Conservation (phyloP, 805 yeast genomes). For the Candida nitratophila region DNA sequence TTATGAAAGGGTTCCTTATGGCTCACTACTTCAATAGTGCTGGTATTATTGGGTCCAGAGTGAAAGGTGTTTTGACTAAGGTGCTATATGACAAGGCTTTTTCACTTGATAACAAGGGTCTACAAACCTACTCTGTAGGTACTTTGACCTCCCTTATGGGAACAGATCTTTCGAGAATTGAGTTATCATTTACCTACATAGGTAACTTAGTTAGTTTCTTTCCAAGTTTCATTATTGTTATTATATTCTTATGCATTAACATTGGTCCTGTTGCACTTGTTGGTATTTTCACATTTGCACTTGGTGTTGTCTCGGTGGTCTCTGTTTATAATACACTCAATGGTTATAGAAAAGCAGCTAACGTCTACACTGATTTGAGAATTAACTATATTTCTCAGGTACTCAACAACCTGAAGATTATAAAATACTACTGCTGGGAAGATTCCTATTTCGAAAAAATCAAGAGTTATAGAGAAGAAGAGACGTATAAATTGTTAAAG, state of each 20-base stretch:
- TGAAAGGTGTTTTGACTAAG: slow-evolving; percentile 62
- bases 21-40: slow-evolving; percentile 60
- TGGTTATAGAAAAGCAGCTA: slow-evolving; percentile 44
- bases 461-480: slow-evolving; percentile 46
- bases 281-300: slow-evolving; percentile 51
- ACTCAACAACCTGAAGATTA: slow-evolving; percentile 66
- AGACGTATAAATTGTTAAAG: slow-evolving; percentile 48
- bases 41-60: slow-evolving; percentile 60
- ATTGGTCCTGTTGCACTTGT: slow-evolving; percentile 69
- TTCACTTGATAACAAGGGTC: slow-evolving; percentile 51
- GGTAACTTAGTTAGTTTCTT: slow-evolving; percentile 62
- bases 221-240: slow-evolving; percentile 49
- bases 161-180: slow-evolving; percentile 74
- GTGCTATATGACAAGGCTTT: slow-evolving; percentile 63
- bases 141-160: slow-evolving; percentile 72
- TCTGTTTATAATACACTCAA: slow-evolving; percentile 44
- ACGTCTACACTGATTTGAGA: slow-evolving; percentile 63
- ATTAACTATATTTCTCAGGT: slow-evolving; percentile 74
- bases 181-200: slow-evolving; percentile 62
- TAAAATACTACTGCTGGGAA: slow-evolving; percentile 91
- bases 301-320: slow-evolving; percentile 42
- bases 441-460: slow-evolving; percentile 59
- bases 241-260: slow-evolving; percentile 58
- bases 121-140: slow-evolving; percentile 59
- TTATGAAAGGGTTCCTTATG: slow-evolving; percentile 38